Evolutionary conservation across 2,329 filamentous ascomycete species (phyloP).

Genomic region (Penicillium griseofulvum): DNA sequence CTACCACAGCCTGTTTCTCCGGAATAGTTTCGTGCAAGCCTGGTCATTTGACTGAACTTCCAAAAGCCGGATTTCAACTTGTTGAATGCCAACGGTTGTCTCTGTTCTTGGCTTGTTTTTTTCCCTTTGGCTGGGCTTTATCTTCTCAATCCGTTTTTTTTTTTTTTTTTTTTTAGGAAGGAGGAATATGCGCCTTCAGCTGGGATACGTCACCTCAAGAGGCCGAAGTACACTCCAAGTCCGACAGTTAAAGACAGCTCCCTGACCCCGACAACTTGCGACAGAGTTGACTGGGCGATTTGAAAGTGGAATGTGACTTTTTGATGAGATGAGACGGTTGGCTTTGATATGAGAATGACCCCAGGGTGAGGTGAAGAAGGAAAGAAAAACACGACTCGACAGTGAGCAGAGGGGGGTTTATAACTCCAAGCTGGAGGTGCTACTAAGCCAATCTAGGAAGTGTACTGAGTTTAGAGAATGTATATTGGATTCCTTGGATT

Average conservation of each 20-base stretch:
- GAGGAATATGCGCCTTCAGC: background rate
- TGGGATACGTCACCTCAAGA: slow-evolving; percentile 14
- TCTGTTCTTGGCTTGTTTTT: slow-evolving; percentile 8
- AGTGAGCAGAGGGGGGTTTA: background rate
- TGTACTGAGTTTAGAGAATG: background rate
- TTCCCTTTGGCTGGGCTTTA: background rate
- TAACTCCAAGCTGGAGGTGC: background rate
- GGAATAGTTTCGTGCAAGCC: slow-evolving; percentile 6
- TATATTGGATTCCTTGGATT: background rate
- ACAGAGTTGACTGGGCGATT: slow-evolving; percentile 2
- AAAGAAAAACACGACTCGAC: background rate
- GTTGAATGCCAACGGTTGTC: slow-evolving; percentile 3
- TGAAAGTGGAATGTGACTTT: background rate
- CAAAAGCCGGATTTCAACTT: slow-evolving; percentile 23
- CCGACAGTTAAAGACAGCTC: slow-evolving; percentile 15
- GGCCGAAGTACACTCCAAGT: slow-evolving; percentile 15
- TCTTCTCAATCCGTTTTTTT: background rate
- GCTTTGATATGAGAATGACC: background rate
- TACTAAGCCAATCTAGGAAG: background rate
- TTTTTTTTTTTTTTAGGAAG: background rate
- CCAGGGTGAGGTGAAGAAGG: slow-evolving; percentile 4
- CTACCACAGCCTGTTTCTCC: background rate
- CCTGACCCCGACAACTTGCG: slow-evolving; percentile 11
- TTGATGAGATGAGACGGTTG: background rate
- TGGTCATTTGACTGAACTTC: slow-evolving; percentile 10